These are phyloP conservation scores for Yamadazyma triangularis DNA, from an alignment of 1,139 yeast genomes.

Conservation along the genomic window DNA sequence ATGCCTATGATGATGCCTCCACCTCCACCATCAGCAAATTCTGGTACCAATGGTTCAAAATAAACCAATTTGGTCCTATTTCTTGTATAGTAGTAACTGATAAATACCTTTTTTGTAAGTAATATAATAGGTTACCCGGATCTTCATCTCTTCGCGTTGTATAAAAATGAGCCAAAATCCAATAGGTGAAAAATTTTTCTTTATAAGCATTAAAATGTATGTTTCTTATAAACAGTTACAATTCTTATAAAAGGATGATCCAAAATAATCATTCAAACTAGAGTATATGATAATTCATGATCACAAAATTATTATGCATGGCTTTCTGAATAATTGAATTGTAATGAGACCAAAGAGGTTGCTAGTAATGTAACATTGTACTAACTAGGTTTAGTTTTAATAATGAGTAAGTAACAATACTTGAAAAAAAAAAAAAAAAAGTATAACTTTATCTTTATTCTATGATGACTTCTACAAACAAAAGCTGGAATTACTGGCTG, in stretches of 20 bases:
- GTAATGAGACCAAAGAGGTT: no score
- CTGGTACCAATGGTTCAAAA: no score
- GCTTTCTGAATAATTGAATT: conserved; percentile 20
- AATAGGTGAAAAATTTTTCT: conserved; percentile 4
- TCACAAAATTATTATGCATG: conserved; percentile 49
- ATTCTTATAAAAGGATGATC: conserved; percentile 43
- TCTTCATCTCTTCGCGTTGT: no score
- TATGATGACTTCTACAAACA: conserved; percentile 81
- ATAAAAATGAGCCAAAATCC: no score
- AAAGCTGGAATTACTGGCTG: conserved; percentile 99
- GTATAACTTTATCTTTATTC: no score
- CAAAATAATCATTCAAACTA: conserved; percentile 66
- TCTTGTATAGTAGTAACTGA: background rate
- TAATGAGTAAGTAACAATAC: no score
- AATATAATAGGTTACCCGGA: conserved; percentile 2
- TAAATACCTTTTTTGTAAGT: no score
- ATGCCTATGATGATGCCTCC: conserved; percentile 13
- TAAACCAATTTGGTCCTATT: no score
- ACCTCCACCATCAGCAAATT: no score
- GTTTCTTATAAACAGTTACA: conserved; percentile 3
- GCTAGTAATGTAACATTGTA: no score
- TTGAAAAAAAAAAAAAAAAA: no score
- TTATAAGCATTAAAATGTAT: conserved; percentile 3
- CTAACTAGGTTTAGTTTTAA: no score
- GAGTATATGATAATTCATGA: conserved; percentile 85